Evolutionary conservation across 1,139 yeast genomes (phyloP), one percentile per base, ranked within the genome.

Genomic region (Geotrichum histeridarum): DNA sequence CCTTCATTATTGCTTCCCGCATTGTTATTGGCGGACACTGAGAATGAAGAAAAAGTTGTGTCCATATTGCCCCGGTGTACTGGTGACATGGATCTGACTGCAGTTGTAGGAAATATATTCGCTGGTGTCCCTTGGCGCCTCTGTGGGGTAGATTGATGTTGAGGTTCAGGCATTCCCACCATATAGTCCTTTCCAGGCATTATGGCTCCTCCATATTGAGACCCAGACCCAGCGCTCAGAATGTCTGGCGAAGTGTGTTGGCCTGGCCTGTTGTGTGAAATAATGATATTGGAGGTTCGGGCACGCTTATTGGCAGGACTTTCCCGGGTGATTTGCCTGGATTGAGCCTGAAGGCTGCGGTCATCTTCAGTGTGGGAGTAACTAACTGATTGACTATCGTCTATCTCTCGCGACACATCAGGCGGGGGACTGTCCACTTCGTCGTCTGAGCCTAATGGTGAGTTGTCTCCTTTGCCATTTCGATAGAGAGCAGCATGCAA

Each of bases 401-500:
- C 22, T 17, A 43, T 27, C 12, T 36, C 32, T 30, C 37, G 15
- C 8, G 30, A 18, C 12, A 12, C 37, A 30, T 43, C 47, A 31
- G 47, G 37, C 2, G 37, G 22, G 8, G 36, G 42, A 15, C 37
- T 18, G 8, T 45, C 36, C 12, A 35, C 42, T 8, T 45, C 49
- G 30, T 45, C 49, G 9, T 45, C 49, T 8, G 49, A 45, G 7
- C 32, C 42, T 18, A 12, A 22, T 2, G 49, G 22, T 2, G 49
- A 45, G 12, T 4, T 35, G 11, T 31, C 49, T 18, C 22, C 32
- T 30, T 36, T 45, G 14, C 36, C 35, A 36, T 36, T 41, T 15
- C 51, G 30, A 32, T 48, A 48, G 1, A 48, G 33, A 9, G 46
- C 45, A 4, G 33, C 22, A 18, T 48, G 51, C 12, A 48, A 31